A percentile compares a stretch with the other conserved stretches of the same genome.
Conservation (phyloP, 2,329 filamentous ascomycete genomes). For the Monilinia laxa region DNA sequence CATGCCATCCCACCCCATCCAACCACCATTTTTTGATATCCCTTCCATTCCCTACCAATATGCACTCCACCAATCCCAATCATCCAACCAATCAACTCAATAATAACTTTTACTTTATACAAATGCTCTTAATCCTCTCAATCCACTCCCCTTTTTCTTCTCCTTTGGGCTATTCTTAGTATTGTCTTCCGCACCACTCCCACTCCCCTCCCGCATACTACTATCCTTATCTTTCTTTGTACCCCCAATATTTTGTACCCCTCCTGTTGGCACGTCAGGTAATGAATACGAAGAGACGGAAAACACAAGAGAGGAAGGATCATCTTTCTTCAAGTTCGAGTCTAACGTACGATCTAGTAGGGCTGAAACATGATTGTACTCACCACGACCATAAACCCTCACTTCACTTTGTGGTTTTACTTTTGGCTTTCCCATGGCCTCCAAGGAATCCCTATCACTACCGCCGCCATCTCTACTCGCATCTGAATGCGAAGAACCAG, state of each 20-base stretch:
- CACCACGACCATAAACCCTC: slow-evolving; percentile 55
- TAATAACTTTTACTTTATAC: slow-evolving; percentile 19
- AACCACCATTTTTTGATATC: slow-evolving; percentile 5
- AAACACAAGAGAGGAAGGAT: slow-evolving; percentile 1
- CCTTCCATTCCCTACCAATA: slow-evolving; percentile 9
- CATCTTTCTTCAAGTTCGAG: slow-evolving; percentile 1
- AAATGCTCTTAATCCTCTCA: slow-evolving; percentile 17
- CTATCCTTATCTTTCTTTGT: slow-evolving; percentile 17
- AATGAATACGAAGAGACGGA: slow-evolving; percentile 10
- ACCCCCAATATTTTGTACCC: slow-evolving; percentile 16
- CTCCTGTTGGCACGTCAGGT: slow-evolving; percentile 13
- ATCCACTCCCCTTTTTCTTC: slow-evolving; percentile 9
- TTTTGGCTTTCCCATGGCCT: slow-evolving; percentile 45
- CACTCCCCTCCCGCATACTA: slow-evolving; percentile 19
- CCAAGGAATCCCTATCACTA: slow-evolving; percentile 36
- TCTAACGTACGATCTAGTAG: not conserved
- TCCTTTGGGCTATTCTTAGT: slow-evolving; percentile 18
- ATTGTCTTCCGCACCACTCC: slow-evolving; percentile 29
- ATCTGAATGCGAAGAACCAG: slow-evolving; percentile 18
- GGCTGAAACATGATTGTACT: slow-evolving; percentile 34
- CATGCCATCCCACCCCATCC: not conserved
- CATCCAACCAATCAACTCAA: slow-evolving; percentile 13
- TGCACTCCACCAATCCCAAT: slow-evolving; percentile 2
- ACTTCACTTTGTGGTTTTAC: slow-evolving; percentile 50
- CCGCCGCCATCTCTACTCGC: slow-evolving; percentile 15